Base-by-base conservation (phyloP, 768 basidiomycete species). In the Glaciozyma antarctica region DNA sequence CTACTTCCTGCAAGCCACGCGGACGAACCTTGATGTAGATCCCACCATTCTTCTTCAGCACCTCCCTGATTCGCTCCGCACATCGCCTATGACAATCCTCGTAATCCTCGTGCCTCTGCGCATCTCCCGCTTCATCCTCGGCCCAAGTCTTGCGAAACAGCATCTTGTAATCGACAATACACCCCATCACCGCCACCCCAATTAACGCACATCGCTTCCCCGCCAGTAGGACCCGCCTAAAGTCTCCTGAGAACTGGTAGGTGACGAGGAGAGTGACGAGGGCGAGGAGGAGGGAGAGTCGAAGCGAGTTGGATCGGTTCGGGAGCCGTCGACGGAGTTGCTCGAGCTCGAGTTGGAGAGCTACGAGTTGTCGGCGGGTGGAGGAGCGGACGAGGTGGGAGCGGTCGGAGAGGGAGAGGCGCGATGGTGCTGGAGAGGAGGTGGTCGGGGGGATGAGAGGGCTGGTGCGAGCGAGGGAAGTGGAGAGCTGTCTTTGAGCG, bases 31-130 rank as follows among this genome's bases (percentile, higher is more conserved):
- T 90, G 72, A 92, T 88, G 75, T 88, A 90, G 28, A 91, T 83
- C 22, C 88, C 88, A 85, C 63, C 71, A 72, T 97, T 95, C 9
- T 85, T 86, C 60, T 92, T 80, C 53, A 98, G 79, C n/a, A 90
- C 90, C 67, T 81, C 82, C 68, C 93, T 78, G 48, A 95, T 83
- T 63, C 90, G 81, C 61, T 79, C 75, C 10, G 91, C 91, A 74
- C 89, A 92, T 54, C 91, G 82, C 58, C 77, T 81, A 78, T 99
- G 94, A 34, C 63, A 65, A 58, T 73, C 74, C 43, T 73, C 73
- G 26, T 48, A 82, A 84, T 65, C 85, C 81, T 17, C 81, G 75
- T 53, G 87, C 75, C 30, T 86, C 84, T 51, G 86, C 83, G 72
- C 80, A 49, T 69, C 49, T 6, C 69, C 64, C 44, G 58, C 56